Base-by-base conservation (phyloP, 1,284 basidiomycete genomes). In the Schizophyllum commune region DNA sequence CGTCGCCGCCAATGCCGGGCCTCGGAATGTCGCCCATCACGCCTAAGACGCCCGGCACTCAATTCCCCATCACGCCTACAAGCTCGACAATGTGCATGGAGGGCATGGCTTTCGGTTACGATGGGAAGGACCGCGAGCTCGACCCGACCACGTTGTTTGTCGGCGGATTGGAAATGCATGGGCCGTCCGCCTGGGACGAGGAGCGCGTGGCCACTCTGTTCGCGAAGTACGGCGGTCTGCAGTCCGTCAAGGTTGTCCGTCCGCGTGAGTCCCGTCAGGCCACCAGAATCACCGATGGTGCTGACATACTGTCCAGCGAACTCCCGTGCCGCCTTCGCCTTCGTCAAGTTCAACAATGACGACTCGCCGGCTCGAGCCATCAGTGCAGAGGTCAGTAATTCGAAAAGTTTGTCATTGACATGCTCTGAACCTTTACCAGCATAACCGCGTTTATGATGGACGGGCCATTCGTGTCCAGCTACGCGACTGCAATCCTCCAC, bases 71-170 rank as follows among this genome's bases (percentile, higher is more conserved):
- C 32, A 82, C 81, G 13, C 83, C 78, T 2, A 76, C 75, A 17
- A 76, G 71, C 56, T 65, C 66, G 57, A 73, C 68, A 55, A 70
- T 68, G 13, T 73, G 75, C 61, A 68, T 72, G 33, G 70, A 68
- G 53, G 69, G 65, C 58, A 65, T 67, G 62, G 66, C 70, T 58
- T 69, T 72, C 62, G 66, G 67, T 39, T 59, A 65, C 60, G 65
- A 68, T 60, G 58, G 62, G 8, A 62, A 67, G 61, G 71, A 75
- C 34, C 71, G 73, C 55, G 74, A 80, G 20, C 68, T 86, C 13
- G 87, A 91, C 69, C 85, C 83, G 0, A 83, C 79, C 1, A 85
- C 87, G 0, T 76, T 91, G 21, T 91, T 91, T 68, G 85, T 91
- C 32, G 89, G 89, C 13, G 89, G 89, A 1, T 75, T 91, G 52